Base-by-base conservation (phyloP, 495 filamentous ascomycete genomes). In the Daldinia vernicosa region DNA sequence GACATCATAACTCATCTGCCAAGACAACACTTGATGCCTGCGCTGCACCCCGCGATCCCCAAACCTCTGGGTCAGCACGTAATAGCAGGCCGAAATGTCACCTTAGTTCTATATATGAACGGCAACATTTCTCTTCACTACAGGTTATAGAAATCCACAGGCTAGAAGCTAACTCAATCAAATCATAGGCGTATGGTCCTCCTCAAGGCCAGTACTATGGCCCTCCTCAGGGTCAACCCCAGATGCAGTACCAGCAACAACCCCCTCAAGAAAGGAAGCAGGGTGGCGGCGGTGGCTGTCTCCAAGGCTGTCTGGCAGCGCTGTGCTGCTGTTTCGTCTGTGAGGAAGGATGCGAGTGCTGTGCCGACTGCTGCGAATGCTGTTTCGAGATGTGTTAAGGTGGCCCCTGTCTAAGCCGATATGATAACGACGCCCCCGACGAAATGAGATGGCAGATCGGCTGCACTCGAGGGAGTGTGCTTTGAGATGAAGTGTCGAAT, bases 321-420 rank as follows among this genome's bases (percentile, higher is more conserved):
- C 79, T 93, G 50, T 93, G 90, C 83, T 94, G 91, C 75, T 93
- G 91, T 74, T 93, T 90, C 79, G 86, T 93, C 24, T 91, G 89
- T 70, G 91, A 93, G 74, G 89, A 93, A 80, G 86, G 89, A 51
- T 93, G 91, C 76, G 91, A 92, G 71, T 93, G 90, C 80, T 93
- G 91, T 75, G 86, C 88, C 45, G 90, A 90, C 1, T 91, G 89
- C 76, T 84, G 84, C 75, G 88, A 91, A 72, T 91, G 89, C 79
- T 88, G 82, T 66, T 82, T 85, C 69, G 84, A 87, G 67, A 87
- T 85, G 68, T 87, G 73, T 61, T 81, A 69, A 81, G 60, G 30
- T n/a, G 35, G 24, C 11, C 17, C 45, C 19, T 22, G 6, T 33
- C 57, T 40, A 39, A 60, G 24, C 55, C 60, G 50, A 68, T 61